phyloP scores from a whole-genome alignment of 306 rosid genomes.

The Dalbergia cultrata region DNA sequence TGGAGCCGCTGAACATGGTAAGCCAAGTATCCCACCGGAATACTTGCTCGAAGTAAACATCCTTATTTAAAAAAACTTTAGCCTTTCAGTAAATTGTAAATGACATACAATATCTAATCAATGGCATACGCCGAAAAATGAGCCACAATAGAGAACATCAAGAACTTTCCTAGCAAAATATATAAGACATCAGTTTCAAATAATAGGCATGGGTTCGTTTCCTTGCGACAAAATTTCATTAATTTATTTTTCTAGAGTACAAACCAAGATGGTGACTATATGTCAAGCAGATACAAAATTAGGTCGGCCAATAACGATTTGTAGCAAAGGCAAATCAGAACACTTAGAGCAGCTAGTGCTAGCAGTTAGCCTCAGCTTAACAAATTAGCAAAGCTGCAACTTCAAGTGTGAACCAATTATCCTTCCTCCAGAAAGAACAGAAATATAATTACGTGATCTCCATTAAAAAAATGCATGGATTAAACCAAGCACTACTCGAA shows the following conservation, averaged over 20 bases:
- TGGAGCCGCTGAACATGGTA: no score
- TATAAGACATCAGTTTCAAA: neutral
- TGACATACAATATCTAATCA: no score
- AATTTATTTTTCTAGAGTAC: neutral
- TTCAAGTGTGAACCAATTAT: neutral
- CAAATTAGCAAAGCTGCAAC: neutral
- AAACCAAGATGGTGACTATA: neutral
- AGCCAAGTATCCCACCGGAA: no score
- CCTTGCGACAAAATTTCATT: neutral
- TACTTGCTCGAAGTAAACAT: no score
- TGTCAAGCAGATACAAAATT: neutral
- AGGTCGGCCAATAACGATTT: neutral
- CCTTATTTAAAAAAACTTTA: no score
- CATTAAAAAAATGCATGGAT: neutral
- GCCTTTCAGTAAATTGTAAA: neutral
- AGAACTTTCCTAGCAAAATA: neutral
- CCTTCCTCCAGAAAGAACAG: neutral
- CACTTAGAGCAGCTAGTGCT: neutral
- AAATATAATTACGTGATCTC: neutral
- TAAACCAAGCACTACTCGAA: slow-evolving; percentile 2
- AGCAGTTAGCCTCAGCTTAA: neutral
- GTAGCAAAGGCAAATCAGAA: neutral
- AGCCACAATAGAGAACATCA: neutral
- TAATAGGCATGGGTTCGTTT: neutral
- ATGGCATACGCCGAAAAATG: no score